phyloP scores from a whole-genome alignment of 805 yeast genomes.

The Groenewaldozyma tartarivorans region DNA sequence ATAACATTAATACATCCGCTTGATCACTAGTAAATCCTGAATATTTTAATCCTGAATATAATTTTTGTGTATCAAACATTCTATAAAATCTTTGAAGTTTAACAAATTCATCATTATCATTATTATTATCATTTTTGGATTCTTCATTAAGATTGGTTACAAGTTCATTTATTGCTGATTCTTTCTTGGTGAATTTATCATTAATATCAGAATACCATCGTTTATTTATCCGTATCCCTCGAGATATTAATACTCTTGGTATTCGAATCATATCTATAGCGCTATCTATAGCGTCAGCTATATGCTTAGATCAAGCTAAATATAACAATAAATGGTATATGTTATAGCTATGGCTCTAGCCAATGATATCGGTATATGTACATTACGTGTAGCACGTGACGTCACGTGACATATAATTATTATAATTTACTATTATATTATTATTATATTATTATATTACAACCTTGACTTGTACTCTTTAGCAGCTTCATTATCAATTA shows the following conservation, averaged over 20 bases:
- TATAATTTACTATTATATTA: too few relatives aligned
- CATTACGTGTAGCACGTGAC: background rate
- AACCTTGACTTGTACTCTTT: conserved; percentile 12
- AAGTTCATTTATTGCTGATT: conserved; percentile 4
- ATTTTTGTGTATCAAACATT: conserved; percentile 52
- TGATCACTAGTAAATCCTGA: conserved; percentile 57
- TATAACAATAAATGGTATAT: background rate
- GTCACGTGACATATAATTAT: too few relatives aligned
- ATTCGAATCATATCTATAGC: background rate
- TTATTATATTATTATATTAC: too few relatives aligned
- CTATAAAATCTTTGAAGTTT: conserved; percentile 18
- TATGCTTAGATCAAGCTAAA: background rate
- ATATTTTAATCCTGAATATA: conserved; percentile 41
- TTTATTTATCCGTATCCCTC: too few relatives aligned
- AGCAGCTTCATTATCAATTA: conserved; percentile 41
- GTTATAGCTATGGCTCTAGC: background rate
- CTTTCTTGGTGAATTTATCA: background rate
- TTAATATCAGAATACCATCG: too few relatives aligned
- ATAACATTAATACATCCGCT: conserved; percentile 46
- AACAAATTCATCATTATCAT: too few relatives aligned
- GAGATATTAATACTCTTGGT: too few relatives aligned
- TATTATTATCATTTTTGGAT: too few relatives aligned
- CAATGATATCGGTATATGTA: background rate
- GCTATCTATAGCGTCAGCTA: background rate
- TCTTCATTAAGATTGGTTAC: conserved; percentile 5